A percentile compares a stretch with the other conserved stretches of the same genome.
Evolutionary conservation across 2,329 filamentous ascomycete species (phyloP).

Genomic region (Pyrenochaeta sp.): DNA sequence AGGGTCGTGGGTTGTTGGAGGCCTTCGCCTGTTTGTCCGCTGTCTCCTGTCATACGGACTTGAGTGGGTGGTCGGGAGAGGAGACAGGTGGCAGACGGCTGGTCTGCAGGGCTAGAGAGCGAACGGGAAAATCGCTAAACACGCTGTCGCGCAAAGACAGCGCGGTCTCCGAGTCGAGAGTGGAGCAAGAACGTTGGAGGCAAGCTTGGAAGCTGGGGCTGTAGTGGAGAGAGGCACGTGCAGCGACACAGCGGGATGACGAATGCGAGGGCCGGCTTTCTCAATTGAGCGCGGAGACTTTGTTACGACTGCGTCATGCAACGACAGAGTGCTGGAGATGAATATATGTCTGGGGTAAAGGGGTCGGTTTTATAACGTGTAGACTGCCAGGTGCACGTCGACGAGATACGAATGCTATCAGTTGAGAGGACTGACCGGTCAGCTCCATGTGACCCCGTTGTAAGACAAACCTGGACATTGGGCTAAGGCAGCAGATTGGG

Average conservation of each 20-base stretch:
- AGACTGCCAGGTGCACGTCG: no score
- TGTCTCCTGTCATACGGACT: slow-evolving; percentile 19
- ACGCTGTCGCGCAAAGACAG: slow-evolving; percentile 16
- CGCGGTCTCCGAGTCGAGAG: slow-evolving; percentile 8
- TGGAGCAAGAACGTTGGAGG: slow-evolving; percentile 13
- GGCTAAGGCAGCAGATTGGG: no score
- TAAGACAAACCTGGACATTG: no score
- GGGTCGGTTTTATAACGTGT: no score
- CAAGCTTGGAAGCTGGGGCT: slow-evolving; percentile 10
- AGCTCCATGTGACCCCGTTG: no score
- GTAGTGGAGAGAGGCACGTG: slow-evolving; percentile 29
- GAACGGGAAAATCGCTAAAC: slow-evolving; percentile 5
- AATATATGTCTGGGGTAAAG: no score
- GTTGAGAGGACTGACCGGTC: no score
- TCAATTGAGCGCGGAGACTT: neutral
- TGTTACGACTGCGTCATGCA: no score
- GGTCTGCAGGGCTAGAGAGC: slow-evolving; percentile 2
- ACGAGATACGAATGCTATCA: no score
- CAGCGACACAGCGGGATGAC: slow-evolving; percentile 18
- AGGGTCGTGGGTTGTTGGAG: slow-evolving; percentile 6
- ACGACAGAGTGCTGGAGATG: no score
- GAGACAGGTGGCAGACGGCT: slow-evolving; percentile 4
- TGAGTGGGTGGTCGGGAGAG: slow-evolving; percentile 3
- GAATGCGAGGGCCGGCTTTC: slow-evolving; percentile 8
- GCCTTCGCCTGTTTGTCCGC: slow-evolving; percentile 13